Base-by-base conservation (phyloP, 2,329 filamentous ascomycete genomes). In the Paraconiothyrium brasiliense region DNA sequence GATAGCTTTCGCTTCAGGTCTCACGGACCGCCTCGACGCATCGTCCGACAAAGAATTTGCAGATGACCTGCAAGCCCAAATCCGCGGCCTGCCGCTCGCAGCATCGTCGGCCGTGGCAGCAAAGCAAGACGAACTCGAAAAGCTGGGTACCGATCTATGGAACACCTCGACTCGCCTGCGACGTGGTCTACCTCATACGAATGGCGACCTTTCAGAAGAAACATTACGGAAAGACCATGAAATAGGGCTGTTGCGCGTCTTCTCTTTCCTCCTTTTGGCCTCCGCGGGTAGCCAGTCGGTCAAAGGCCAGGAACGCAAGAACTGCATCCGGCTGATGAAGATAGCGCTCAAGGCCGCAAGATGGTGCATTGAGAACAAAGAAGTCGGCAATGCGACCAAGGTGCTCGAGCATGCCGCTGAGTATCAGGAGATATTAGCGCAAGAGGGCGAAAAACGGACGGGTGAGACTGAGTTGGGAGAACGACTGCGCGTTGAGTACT, bases 181-280 rank as follows among this genome's bases (percentile, higher is more conserved):
- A 43, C 73, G 76, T n/a, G 65, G 74, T 37, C 66, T 66, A 0
- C 4, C 51, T 3, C 56, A 48, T 0, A 10, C 43, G 1, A 47
- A 60, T 24, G 59, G 48, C 6, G 79, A 76, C 41, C 77, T 80
- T 8, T 72, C 82, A 54, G 71, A 75, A 4, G 67, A 74, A 16
- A 51, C 49, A 1, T 44, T 57, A 8, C 76, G 63, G 59, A 70
- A 30, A 47, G 68, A 63, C 50, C 60, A 57, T 52, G 61, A 55
- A 46, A 24, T 78, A 2, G 65, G 69, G 51, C 62, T 78, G 74
- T 77, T 84, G 5, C 83, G 84, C 43, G 79, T 82, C 5, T 84
- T 94, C 67, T 86, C 91, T 0, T 93, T 92, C 70, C 79, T 89
- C 14, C 77, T 94, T 59, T 80, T 97, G 14, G 87, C 90, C 47